Base-by-base conservation (phyloP, 345 rosid species). In the Rhodamnia rubescens region DNA sequence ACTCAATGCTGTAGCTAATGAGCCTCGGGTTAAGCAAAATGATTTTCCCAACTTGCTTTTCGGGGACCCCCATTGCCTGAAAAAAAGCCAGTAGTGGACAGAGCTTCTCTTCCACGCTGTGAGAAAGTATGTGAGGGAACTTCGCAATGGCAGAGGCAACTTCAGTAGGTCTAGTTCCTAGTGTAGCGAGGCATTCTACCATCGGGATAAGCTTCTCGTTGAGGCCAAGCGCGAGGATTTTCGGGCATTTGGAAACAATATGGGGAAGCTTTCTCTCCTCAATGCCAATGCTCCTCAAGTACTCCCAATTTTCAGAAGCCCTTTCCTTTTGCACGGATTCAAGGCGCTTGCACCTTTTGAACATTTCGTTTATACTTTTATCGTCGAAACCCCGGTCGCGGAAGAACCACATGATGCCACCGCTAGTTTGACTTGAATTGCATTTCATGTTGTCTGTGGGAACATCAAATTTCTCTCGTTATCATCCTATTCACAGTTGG, bases 11-110 rank as follows among this genome's bases (percentile, higher is more conserved):
- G 80, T 87, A 87, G 88, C 88, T 87, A 52, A 87, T 64, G 1
- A 87, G 86, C 81, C 88, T 87, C 22, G 88, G 88, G 85, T 87
- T 87, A 53, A 87, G 82, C 88, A 87, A 69, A 64, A 87, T 11
- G 2, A 87, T 61, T 84, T 85, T 87, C 32, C 88, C 88, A 27
- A 81, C n/a, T 52, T 84, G 86, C 82, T 87, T 87, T 69, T 84
- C 88, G 1, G 88, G 88, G 55, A 87, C 86, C n/a, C 88, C 88
- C 40, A 87, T 54, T 15, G 86, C 42, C 84, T 87, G 85, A 52
- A 87, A 84, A 81, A 85, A 87, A 69, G 88, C 88, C 82, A 87
- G 82, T 21, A 87, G 86, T 0, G 88, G 88, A 42, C 88, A 86
- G 1, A 86, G 88, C 80, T 86, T 86, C 84, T 78, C 88, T 27